Percentiles rank a stretch among this genome's conserved stretches.
Evolutionary conservation across 2,329 filamentous ascomycete genomes (phyloP).

Genomic region (Neonectria punicea): DNA sequence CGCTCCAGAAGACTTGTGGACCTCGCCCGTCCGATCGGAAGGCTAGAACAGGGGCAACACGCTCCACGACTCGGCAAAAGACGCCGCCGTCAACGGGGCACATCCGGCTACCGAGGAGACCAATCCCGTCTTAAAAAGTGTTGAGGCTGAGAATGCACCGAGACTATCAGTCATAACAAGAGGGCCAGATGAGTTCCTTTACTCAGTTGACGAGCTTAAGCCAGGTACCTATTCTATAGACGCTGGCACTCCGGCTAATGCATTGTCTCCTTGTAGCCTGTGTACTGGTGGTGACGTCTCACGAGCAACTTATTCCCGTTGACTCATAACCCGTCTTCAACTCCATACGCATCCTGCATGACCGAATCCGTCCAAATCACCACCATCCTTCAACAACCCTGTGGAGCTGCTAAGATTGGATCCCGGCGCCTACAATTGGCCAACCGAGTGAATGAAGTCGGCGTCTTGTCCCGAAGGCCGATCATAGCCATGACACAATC

Average conservation of each 20-base stretch:
- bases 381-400: background rate
- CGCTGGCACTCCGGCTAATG: background rate
- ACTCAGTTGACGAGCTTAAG: background rate
- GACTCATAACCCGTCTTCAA: background rate
- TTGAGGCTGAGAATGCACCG: background rate
- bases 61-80: too few species aligned
- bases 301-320: background rate
- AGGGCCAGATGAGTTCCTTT: too few species aligned
- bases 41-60: too few species aligned
- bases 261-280: too few species aligned
- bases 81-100: too few species aligned
- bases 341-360: background rate
- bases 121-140: background rate
- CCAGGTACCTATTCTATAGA: background rate
- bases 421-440: background rate
- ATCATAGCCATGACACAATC: conserved; percentile 16
- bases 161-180: background rate
- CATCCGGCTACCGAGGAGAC: too few species aligned
- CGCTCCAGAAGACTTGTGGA: too few species aligned
- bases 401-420: background rate
- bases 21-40: too few species aligned
- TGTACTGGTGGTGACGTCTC: background rate
- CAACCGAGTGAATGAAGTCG: background rate
- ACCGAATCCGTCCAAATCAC: background rate
- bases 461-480: conserved; percentile 10